Evolutionary conservation across 441 rosid species (phyloP), one percentile per base, ranked within the genome.

Genomic region (Flueggea neowawraea): DNA sequence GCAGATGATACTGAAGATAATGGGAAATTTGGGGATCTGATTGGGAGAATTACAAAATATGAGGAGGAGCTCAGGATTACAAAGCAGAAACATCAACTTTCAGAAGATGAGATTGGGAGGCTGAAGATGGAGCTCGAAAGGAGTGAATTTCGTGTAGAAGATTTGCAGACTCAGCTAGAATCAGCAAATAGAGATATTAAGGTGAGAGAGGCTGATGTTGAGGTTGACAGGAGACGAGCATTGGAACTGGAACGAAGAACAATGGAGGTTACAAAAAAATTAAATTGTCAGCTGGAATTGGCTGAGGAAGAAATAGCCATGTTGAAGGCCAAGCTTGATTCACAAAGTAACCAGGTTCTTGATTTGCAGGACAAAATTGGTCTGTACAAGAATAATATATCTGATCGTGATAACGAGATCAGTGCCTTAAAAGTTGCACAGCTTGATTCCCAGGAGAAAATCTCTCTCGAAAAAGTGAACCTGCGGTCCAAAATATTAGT

Each of bases 101-200:
- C 86, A 41, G 88, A 85, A 74, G 80, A 80, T 56, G 96, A 84
- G 74, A 63, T 76, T 57, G 66, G 73, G 54, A 70, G 68, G 65
- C 69, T 83, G 63, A 84, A 73, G 61, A 52, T 33, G 63, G 85
- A 83, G 70, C 69, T 80, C 44, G 69, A 74, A 62, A 72, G 68
- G 67, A 77, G 73, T 36, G 77, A 74, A 36, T 36, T 36, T 36
- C 41, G 41, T 8, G 41, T 36, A 36, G 79, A 58, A 60, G 58
- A 59, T 61, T 41, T 78, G 68, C 66, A 66, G 28, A 66, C 63
- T 78, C 85, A 79, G 73, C 85, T 83, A 66, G 84, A 86, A 80
- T 70, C 67, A 44, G 81, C 81, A 10, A 57, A 58, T 63, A 62
- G 62, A 52, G 82, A 71, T 14, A 61, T 80, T 49, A 64, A 69